Conservation (phyloP, 192 early-diverging fungal species). For the Rhizophagus prolifer region DNA sequence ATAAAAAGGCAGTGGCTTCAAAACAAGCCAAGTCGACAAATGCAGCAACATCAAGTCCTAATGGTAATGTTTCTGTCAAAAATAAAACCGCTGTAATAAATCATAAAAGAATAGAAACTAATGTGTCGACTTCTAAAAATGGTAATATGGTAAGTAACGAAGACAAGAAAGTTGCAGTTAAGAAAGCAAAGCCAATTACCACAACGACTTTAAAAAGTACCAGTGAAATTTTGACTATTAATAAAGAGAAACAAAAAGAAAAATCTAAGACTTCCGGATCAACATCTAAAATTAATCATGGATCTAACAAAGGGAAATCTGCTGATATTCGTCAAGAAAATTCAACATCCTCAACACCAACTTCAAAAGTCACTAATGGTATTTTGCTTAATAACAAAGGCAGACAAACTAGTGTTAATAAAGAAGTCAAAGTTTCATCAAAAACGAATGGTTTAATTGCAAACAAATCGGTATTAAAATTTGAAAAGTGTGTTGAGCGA, state of each 20-base stretch:
- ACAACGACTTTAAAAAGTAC: neutral
- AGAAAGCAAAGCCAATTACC: neutral
- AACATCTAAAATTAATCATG: neutral
- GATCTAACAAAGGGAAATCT: neutral
- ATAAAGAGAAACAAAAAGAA: neutral
- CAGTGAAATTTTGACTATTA: neutral
- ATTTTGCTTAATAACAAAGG: neutral
- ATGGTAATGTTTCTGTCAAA: neutral
- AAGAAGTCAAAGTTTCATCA: neutral
- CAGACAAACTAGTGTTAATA: neutral
- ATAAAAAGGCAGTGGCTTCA: neutral
- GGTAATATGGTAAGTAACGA: neutral
- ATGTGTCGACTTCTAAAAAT: neutral
- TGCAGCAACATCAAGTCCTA: neutral
- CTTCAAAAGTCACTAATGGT: neutral
- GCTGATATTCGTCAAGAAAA: neutral
- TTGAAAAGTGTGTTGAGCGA: neutral
- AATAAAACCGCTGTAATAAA: neutral
- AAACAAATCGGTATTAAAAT: neutral
- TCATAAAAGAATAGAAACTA: neutral
- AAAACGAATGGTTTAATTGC: neutral
- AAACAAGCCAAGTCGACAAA: neutral
- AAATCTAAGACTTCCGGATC: neutral
- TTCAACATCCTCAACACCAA: neutral
- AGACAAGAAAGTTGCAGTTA: neutral